Base-by-base conservation (phyloP, 2,329 filamentous ascomycete genomes). In the Periconia sp. region DNA sequence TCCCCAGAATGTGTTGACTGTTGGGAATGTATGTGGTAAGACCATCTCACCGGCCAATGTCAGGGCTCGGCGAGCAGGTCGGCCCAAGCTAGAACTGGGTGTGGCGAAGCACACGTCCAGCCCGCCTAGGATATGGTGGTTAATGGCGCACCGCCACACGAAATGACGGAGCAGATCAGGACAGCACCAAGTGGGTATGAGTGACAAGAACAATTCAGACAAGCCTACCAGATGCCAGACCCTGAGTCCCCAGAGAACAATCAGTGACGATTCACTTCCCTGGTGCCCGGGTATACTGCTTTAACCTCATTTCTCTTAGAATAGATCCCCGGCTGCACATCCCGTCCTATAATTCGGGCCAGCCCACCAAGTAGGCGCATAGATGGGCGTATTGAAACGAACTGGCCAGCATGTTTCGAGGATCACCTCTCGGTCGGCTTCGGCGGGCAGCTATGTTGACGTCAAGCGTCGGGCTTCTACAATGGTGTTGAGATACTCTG, bases 401-500 rank as follows among this genome's bases (percentile, higher is more conserved):
- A 43, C 28, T 34, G 25, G 17, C 37, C 11, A 36, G 10, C 35
- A 39, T 50, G 50, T 51, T 52, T 45, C 41, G 50, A 48, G 47
- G 54, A 57, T 51, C 52, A 46, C 49, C 46, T 49, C 46, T 49
- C 40, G 38, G 24, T 41, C 32, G 11, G 16, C 26, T 38, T 22
- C 38, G 43, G 33, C 43, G 43, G 11, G 24, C 25, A 22, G 17
- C 26, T 40, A 39, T 46, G 25, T 52, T 47, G 48, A 54, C 40
- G 46, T 46, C 47, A 50, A 40, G 43, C 42, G 51, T 50, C 43
- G 38, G 40, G 55, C 38, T n/a, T n/a, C n/a, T n/a, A n/a, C n/a
- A n/a, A n/a, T 52, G 61, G 59, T 65, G 50, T 56, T 60, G 47
- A 53, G 51, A n/a, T n/a, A n/a, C n/a, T n/a, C n/a, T n/a, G n/a